Base-by-base conservation (phyloP, 2,329 filamentous ascomycete species). In the Graphilbum sp. region DNA sequence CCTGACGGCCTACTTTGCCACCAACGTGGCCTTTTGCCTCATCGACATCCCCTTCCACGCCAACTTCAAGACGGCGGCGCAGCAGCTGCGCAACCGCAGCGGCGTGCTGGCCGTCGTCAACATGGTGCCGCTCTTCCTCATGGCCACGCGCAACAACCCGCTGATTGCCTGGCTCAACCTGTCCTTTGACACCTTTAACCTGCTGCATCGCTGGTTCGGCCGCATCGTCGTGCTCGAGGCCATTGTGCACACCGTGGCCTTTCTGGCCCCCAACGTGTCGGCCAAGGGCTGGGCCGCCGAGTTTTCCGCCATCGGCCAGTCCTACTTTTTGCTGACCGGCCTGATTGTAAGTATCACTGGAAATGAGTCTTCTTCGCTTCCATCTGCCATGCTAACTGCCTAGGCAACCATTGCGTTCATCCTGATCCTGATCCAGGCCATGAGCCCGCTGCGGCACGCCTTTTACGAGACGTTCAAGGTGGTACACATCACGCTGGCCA, bases 141-240 rank as follows among this genome's bases (percentile, higher is more conserved):
- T 86, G 54, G 78, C 79, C 34, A 75, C 77, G 32, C 69, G 81
- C 48, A 87, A 86, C 61, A 87, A 87, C 58, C 79, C 79, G 18
- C 63, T 88, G 46, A 84, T 87, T 52, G 64, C 64, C 43, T 62
- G 80, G 46, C 65, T 83, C 38, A 74, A 75, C 43, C 75, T 87
- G 45, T 82, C 78, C 4, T 88, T 86, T 54, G 81, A 88, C 55
- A 84, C 79, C 1, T 86, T 82, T 65, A 88, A 87, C 60, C 59
- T 88, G 43, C 64, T 87, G 41, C 81, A 88, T 57, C 72, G 82
- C 44, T 87, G 81, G 81, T 69, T 85, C 45, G 81, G 81, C 48
- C 74, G 81, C 30, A 82, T 86, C 42, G 78, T 81, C 20, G 67
- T 79, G 16, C 58, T 83, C 13, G 79, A 88, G 54, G 66, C 75